A percentile compares a stretch with the other conserved stretches of the same genome.
Conservation (phyloP, 73 alveolate species). For the Blepharisma stoltei region DNA sequence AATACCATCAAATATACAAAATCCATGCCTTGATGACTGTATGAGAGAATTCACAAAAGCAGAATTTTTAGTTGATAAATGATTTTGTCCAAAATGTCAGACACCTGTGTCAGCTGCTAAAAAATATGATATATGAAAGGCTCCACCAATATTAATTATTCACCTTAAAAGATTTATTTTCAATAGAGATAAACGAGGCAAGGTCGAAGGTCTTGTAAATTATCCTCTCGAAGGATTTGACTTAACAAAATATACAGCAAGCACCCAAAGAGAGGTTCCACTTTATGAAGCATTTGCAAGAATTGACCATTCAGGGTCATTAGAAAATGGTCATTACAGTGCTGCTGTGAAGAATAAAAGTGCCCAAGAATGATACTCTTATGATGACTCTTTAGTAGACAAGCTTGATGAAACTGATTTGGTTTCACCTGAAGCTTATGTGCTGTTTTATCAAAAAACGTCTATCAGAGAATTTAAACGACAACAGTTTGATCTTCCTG, state of each 20-base stretch:
- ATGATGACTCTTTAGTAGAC: conserved; percentile 79
- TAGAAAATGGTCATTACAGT: conserved; percentile 97
- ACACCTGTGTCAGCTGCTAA: conserved; percentile 72
- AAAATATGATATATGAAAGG: conserved; percentile 76
- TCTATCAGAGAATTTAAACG: not conserved
- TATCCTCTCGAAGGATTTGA: conserved; percentile 67
- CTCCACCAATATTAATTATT: conserved; percentile 71
- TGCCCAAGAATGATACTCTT: conserved; percentile 67
- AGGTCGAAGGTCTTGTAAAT: conserved; percentile 55
- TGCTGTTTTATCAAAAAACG: not conserved
- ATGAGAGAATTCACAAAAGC: conserved; percentile 71
- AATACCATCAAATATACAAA: conserved; percentile 42
- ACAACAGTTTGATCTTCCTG: not conserved
- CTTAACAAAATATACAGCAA: conserved; percentile 60
- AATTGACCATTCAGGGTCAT: conserved; percentile 91
- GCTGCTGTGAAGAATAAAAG: conserved; percentile 49
- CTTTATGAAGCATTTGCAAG: conserved; percentile 90
- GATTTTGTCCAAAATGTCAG: conserved; percentile 71
- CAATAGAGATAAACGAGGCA: conserved; percentile 56
- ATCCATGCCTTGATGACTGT: conserved; percentile 67
- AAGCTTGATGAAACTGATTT: not conserved
- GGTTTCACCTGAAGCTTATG: conserved; percentile 10
- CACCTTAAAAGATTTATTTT: conserved; percentile 79
- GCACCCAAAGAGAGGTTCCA: conserved; percentile 37
- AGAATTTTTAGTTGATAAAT: conserved; percentile 43